These are phyloP conservation scores for Xerocomus nothofagi DNA, from an alignment of 1,284 basidiomycete genomes.

Conservation along the genomic window DNA sequence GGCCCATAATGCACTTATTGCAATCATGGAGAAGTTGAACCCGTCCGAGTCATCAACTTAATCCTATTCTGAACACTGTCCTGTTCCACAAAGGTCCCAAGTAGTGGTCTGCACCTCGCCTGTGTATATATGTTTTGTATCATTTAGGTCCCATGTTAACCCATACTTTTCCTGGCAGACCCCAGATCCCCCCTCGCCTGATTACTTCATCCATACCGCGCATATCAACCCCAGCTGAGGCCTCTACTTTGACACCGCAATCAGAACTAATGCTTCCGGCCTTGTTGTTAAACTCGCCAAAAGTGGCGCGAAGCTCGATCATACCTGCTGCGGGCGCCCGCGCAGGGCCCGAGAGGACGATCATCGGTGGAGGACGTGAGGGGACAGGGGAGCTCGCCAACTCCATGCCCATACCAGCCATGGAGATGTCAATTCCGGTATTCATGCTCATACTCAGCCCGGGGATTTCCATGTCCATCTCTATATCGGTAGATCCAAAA, in stretches of 20 bases:
- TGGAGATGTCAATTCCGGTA: slow-evolving; percentile 30
- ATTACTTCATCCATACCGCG: slow-evolving; percentile 34
- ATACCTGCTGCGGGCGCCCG: slow-evolving; percentile 17
- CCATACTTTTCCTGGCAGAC: slow-evolving; percentile 36
- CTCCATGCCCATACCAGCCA: slow-evolving; percentile 28
- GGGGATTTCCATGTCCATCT: slow-evolving; percentile 38
- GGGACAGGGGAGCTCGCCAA: slow-evolving; percentile 26
- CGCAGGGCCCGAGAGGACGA: slow-evolving; percentile 29
- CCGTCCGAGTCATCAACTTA: slow-evolving; percentile 2
- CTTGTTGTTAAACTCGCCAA: slow-evolving; percentile 24
- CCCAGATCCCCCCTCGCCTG: slow-evolving; percentile 36
- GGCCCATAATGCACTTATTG: slow-evolving; percentile 25
- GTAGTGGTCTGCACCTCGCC: neutral
- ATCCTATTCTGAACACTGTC: neutral
- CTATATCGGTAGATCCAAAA: slow-evolving; percentile 36
- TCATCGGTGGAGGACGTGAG: slow-evolving; percentile 29
- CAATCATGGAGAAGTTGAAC: slow-evolving; percentile 28
- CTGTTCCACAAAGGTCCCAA: neutral
- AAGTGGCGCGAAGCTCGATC: slow-evolving; percentile 33
- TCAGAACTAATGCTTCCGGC: slow-evolving; percentile 19
- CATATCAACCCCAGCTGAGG: slow-evolving; percentile 29
- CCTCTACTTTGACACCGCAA: slow-evolving; percentile 30
- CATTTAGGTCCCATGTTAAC: slow-evolving; percentile 19
- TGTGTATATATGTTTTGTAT: slow-evolving; percentile 13
- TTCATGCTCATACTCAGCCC: slow-evolving; percentile 38